Percentiles rank a stretch among this genome's conserved stretches.
phyloP scores from a whole-genome alignment of 495 filamentous ascomycete species.

The Podospora comata region DNA sequence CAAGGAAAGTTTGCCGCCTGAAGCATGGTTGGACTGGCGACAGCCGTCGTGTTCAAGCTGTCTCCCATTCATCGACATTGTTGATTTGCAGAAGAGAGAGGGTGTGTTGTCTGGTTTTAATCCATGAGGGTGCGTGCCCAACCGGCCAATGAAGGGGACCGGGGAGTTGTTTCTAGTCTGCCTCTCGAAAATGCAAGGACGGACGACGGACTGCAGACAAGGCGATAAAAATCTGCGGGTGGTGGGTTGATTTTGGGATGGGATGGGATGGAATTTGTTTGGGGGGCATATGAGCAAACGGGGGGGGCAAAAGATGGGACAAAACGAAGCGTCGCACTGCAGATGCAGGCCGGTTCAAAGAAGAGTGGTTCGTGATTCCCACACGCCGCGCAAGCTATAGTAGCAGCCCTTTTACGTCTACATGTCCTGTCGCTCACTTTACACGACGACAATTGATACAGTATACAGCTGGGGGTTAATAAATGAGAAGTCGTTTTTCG shows the following conservation, averaged over 20 bases:
- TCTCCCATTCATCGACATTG: neutral
- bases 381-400: neutral
- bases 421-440: no score
- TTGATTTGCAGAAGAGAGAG: neutral
- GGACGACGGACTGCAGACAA: conserved; percentile 1
- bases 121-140: neutral
- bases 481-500: neutral
- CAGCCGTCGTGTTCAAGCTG: neutral
- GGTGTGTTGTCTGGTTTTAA: neutral
- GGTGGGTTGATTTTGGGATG: neutral
- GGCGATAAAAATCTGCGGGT: neutral
- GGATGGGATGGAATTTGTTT: neutral
- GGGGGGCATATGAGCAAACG: neutral
- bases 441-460: neutral
- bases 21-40: neutral
- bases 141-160: neutral
- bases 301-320: conserved; percentile 2
- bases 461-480: neutral
- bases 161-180: conserved; percentile 1
- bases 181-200: conserved; percentile 1
- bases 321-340: neutral
- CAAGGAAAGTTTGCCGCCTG: neutral
- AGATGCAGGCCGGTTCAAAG: neutral
- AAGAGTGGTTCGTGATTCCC: neutral
- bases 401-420: neutral